These are phyloP conservation scores for Xanthoconium separans DNA, from an alignment of 1,284 basidiomycete species.

Conservation along the genomic window DNA sequence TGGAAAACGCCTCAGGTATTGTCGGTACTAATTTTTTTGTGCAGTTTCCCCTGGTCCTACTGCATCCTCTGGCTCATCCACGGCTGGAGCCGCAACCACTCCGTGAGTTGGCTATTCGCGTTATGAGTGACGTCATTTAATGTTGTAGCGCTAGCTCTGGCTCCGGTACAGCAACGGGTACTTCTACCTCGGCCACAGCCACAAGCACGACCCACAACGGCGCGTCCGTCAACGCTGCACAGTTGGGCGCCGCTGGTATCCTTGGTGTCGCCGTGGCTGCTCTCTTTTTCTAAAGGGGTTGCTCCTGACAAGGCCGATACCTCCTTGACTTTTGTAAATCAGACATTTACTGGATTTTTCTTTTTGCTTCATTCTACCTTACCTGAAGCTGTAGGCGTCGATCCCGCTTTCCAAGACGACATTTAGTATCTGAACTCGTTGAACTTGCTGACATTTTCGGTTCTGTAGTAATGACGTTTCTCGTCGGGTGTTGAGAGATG, in stretches of 20 bases:
- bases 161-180: not conserved
- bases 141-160: constrained; percentile 3
- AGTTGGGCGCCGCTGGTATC: constrained; percentile 43
- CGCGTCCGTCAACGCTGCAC: constrained; percentile 35
- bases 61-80: constrained; percentile 1
- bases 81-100: not conserved
- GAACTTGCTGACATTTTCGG: not conserved
- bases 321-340: constrained; percentile 14
- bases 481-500: constrained; percentile 13
- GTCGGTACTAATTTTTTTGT: constrained; percentile 9
- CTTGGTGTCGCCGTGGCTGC: constrained; percentile 48
- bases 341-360: constrained; percentile 13
- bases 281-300: constrained; percentile 33
- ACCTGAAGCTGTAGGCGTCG: constrained; percentile 7
- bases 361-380: constrained; percentile 20
- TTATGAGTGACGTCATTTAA: constrained; percentile 10
- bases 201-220: constrained; percentile 16
- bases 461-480: constrained; percentile 1
- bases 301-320: constrained; percentile 19
- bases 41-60: constrained; percentile 21
- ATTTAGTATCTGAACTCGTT: not conserved
- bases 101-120: constrained; percentile 18
- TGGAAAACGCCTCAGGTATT: not conserved
- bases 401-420: constrained; percentile 1
- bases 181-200: constrained; percentile 18